A percentile compares a stretch with the other conserved stretches of the same genome.
Conservation (phyloP, 768 basidiomycete genomes). For the Auricularia sp. region DNA sequence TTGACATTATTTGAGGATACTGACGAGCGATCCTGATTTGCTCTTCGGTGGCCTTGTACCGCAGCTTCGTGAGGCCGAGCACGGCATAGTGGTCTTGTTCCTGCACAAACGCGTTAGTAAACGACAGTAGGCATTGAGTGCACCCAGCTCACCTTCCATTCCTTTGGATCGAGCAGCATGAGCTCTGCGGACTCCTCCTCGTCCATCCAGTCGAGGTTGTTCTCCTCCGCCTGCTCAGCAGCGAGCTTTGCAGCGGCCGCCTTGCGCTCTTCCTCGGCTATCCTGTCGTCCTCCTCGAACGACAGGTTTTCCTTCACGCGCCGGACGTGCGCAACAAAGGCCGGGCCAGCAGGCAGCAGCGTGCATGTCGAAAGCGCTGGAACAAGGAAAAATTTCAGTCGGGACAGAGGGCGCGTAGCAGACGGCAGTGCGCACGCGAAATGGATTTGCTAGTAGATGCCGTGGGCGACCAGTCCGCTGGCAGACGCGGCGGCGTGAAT, state of each 20-base stretch:
- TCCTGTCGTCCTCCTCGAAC: conserved; percentile 75
- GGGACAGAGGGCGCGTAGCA: not conserved
- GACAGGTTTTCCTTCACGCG: conserved; percentile 66
- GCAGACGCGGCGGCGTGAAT: conserved; percentile 34
- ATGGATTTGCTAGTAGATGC: conserved; percentile 25
- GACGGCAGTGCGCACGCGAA: conserved; percentile 18
- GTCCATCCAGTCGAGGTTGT: conserved; percentile 87
- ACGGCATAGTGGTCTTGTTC: conserved; percentile 99
- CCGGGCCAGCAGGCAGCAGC: conserved; percentile 79
- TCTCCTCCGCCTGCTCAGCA: conserved; percentile 41
- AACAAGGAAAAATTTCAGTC: conserved; percentile 8
- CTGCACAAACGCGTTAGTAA: conserved; percentile 26
- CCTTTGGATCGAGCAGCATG: conserved; percentile 80
- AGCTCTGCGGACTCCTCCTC: conserved; percentile 72
- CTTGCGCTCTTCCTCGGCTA: conserved; percentile 43
- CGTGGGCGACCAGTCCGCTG: conserved; percentile 35
- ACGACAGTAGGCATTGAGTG: not conserved
- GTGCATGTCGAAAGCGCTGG: conserved; percentile 35
- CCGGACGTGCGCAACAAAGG: conserved; percentile 75
- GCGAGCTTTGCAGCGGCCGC: conserved; percentile 17
- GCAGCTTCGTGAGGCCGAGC: conserved; percentile 83
- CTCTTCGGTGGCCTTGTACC: conserved; percentile 82
- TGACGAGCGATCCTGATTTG: conserved; percentile 95
- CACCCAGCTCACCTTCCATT: conserved; percentile 73
- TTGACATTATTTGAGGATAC: conserved; percentile 21